Conservation (phyloP, 2,329 filamentous ascomycete genomes). For the Canariomyces notabilis region DNA sequence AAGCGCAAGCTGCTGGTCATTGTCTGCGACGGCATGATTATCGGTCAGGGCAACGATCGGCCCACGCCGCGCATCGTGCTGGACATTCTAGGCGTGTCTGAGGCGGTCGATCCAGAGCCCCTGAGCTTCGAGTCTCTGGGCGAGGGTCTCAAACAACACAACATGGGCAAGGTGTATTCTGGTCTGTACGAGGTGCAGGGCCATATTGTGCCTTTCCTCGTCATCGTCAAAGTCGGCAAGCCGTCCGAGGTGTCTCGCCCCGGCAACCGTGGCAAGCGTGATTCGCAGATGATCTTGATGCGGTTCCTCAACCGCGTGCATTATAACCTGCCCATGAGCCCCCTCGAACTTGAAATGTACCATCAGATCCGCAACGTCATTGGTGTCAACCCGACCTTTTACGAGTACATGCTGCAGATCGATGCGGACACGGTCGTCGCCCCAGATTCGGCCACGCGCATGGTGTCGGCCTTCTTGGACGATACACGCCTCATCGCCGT, state of each 20-base stretch:
- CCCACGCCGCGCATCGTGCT: conserved; percentile 93
- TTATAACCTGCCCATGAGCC: conserved; percentile 94
- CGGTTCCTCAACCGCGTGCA: conserved; percentile 98
- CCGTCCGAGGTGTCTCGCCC: conserved; percentile 92
- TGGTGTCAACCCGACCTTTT: conserved; percentile 96
- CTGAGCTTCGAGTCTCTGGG: conserved; percentile 95
- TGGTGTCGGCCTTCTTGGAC: conserved; percentile 84
- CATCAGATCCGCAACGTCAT: conserved; percentile 99
- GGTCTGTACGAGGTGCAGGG: conserved; percentile 96
- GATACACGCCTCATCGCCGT: conserved; percentile 91
- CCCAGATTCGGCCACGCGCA: conserved; percentile 81
- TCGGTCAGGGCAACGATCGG: conserved; percentile 94
- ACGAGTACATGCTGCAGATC: conserved; percentile 94
- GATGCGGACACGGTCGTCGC: conserved; percentile 96
- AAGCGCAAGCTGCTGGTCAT: conserved; percentile 94
- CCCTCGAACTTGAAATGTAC: conserved; percentile 95
- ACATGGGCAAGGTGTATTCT: conserved; percentile 98
- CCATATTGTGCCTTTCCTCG: conserved; percentile 95
- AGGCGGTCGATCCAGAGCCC: conserved; percentile 89
- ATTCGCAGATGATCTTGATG: conserved; percentile 98
- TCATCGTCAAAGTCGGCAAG: conserved; percentile 96
- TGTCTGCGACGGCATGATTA: conserved; percentile 98
- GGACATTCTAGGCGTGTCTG: conserved; percentile 92
- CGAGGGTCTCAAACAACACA: conserved; percentile 95
- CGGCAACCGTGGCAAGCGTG: conserved; percentile 97